Percentiles rank a stretch among this genome's conserved stretches.
Conservation (phyloP, 164 flowering plant species). For the Aristolochia fimbriata region DNA sequence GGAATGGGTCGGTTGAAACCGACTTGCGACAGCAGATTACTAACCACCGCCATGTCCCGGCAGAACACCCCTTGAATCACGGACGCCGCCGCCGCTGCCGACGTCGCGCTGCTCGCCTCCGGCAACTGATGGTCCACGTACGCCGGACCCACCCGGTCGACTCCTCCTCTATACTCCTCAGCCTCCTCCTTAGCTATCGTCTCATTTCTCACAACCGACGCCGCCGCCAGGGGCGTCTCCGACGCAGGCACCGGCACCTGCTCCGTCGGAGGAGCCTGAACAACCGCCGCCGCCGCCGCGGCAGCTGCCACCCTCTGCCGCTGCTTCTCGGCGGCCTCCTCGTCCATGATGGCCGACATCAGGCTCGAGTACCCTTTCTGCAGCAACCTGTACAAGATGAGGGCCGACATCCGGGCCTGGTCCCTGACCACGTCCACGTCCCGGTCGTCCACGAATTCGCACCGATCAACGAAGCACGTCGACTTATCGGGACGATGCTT, state of each 20-base stretch:
- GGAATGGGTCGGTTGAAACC: slow-evolving; percentile 63
- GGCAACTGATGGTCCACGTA: slow-evolving; percentile 4
- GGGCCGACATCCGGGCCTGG: slow-evolving; percentile 70
- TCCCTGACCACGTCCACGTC: slow-evolving; percentile 69
- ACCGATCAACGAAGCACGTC: slow-evolving; percentile 50
- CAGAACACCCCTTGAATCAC: slow-evolving; percentile 82
- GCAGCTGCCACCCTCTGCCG: slow-evolving; percentile 49
- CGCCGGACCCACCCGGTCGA: not conserved
- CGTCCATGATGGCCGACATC: slow-evolving; percentile 54
- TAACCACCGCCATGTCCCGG: slow-evolving; percentile 72
- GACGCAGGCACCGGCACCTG: not conserved
- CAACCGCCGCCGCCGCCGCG: slow-evolving; percentile 11
- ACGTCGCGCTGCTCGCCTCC: slow-evolving; percentile 6
- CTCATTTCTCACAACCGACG: slow-evolving; percentile 7
- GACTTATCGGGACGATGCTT: slow-evolving; percentile 78
- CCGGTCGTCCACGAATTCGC: slow-evolving; percentile 61
- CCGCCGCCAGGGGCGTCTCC: slow-evolving; percentile 16
- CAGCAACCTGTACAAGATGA: slow-evolving; percentile 64
- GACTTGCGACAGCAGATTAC: slow-evolving; percentile 58
- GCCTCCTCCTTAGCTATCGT: slow-evolving; percentile 1
- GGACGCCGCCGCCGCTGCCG: slow-evolving; percentile 16
- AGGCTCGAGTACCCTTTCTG: slow-evolving; percentile 71
- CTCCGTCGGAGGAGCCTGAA: no score
- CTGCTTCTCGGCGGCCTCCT: slow-evolving; percentile 60
- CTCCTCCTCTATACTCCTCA: not conserved